phyloP scores from a whole-genome alignment of 495 filamentous ascomycete genomes.

The Podospora comata region DNA sequence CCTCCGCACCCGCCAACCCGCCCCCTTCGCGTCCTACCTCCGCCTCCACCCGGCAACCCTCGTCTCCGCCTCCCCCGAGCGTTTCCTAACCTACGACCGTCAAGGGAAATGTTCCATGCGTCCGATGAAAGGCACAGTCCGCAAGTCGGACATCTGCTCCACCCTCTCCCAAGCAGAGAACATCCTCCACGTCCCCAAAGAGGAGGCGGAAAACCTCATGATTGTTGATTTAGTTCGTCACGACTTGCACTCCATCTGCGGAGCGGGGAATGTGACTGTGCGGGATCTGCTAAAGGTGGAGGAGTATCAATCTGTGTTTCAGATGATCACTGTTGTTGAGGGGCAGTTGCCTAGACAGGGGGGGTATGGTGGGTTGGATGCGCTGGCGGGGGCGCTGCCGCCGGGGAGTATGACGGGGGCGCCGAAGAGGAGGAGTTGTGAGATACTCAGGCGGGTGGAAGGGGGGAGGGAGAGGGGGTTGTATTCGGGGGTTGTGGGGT shows the following conservation, averaged over 20 bases:
- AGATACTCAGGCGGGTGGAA: constrained; percentile 72
- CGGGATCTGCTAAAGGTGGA: constrained; percentile 75
- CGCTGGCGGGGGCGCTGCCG: constrained; percentile 72
- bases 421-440: constrained; percentile 84
- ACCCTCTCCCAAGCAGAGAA: constrained; percentile 65
- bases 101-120: constrained; percentile 59
- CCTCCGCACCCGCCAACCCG: constrained; percentile 71
- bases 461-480: constrained; percentile 62
- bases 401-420: constrained; percentile 95
- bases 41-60: constrained; percentile 67
- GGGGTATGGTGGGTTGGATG: constrained; percentile 62
- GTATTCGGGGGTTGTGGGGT: constrained; percentile 87
- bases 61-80: constrained; percentile 84
- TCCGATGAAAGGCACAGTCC: constrained; percentile 95
- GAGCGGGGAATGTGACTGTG: constrained; percentile 63
- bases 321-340: constrained; percentile 84
- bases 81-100: constrained; percentile 74
- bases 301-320: constrained; percentile 83
- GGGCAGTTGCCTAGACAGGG: constrained; percentile 52
- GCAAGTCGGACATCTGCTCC: constrained; percentile 54
- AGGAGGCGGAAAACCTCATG: constrained; percentile 96
- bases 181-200: constrained; percentile 75
- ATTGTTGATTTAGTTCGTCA: constrained; percentile 93
- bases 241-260: constrained; percentile 79
- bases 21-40: constrained; percentile 81